Base-by-base conservation (phyloP, 495 filamentous ascomycete genomes). In the Cercophora newfieldiana region DNA sequence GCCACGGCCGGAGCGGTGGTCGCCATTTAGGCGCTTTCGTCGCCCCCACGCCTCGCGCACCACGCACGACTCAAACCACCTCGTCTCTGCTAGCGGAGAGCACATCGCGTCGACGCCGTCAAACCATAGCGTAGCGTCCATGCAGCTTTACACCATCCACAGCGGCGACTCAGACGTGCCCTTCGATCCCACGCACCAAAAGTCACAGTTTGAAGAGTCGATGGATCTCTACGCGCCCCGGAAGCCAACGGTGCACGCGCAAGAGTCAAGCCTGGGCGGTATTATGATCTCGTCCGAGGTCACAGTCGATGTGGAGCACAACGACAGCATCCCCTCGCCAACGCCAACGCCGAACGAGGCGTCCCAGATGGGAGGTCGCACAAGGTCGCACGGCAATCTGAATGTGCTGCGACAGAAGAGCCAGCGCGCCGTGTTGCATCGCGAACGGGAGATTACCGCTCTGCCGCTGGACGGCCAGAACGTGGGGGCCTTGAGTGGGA, bases 251-350 rank as follows among this genome's bases (percentile, higher is more conserved):
- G 47, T 28, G 12, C 29, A 49, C 10, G 54, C 50, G 0, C 22
- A 58, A 16, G 61, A 67, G 14, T 51, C 61, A 51, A 61, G 70
- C 12, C 76, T 70, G n/a, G 75, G 74, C n/a, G 75, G 79, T 48
- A 81, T 81, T 68, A 74, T 81, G 78, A 72, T 81, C 21, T 78
- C 72, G 1, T 72, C 78, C 21, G 75, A 79, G 16, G 69, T 81
- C 3, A 72, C 71, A 6, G 73, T 81, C 12, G 69, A 74, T 4
- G 74, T 76, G 7, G 71, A 74, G 0, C 59, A 70, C 16, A 54
- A 44, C 12, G 4, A 7, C 0, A 33, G 49, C 6, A 7, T 29
- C 3, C 22, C 18, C 1, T 29, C 28, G 0, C 50, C 54, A 0
- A 33, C 48, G 14, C 28, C 37, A 6, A 14, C 16, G 24, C 22